Base-by-base conservation (phyloP, 495 filamentous ascomycete species). In the Arthonia radiata region DNA sequence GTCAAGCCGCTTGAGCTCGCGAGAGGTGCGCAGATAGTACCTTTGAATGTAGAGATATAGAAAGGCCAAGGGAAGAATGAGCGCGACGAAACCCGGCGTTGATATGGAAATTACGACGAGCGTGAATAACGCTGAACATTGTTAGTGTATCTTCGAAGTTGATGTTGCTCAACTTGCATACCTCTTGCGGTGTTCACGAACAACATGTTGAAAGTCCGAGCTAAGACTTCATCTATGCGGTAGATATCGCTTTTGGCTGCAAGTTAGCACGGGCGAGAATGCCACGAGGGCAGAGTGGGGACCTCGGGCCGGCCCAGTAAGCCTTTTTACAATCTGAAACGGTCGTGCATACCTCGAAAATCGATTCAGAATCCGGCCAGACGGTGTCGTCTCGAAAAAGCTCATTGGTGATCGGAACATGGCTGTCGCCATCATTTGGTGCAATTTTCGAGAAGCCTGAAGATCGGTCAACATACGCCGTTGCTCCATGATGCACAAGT, bases 341-440 rank as follows among this genome's bases (percentile, higher is more conserved):
- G 19, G 33, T n/a, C 17, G 21, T 27, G 52, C 62, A 35, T 44
- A 73, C 68, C 73, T 90, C 3, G 83, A 94, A 44, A 99, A 99
- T 25, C 89, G 61, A 43, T 99, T 99, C 22, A 99, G 57, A 38
- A 99, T 93, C 12, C 89, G 68, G 11, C 89, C 89, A 30, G 82
- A 79, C n/a, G 86, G 86, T 2, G 86, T 99, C 7, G 83, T 92
- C 47, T 99, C 89, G 37, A 99, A 99, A 50, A 99, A 99, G 38
- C 64, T 80, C 89, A 99, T 99, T 14, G 89, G 89, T 10, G 80
- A 86, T 41, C 86, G 68, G 57, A 99, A 99, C 38, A 94, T 94
- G 4, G 89, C 79, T 37, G 74, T 81, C 23, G 89, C 89, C 89
- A 99, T 99, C 31, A 78, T 67, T 50, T 99, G 83, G 46, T 99